phyloP scores from a whole-genome alignment of 805 yeast species.

The Torulaspora maleeae region DNA sequence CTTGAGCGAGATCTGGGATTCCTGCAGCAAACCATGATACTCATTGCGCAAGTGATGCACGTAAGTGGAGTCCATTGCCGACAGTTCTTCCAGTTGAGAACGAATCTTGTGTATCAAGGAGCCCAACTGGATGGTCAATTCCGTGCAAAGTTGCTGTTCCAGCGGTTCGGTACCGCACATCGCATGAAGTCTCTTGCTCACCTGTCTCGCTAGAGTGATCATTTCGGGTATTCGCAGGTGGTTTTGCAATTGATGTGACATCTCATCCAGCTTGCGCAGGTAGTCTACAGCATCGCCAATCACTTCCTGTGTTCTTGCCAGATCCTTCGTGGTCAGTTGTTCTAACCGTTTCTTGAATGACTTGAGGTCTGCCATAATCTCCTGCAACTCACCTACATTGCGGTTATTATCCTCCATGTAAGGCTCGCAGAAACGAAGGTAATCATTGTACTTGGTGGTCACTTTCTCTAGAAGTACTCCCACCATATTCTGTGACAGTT shows the following conservation, averaged over 20 bases:
- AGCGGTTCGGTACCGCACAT: conserved; percentile 26
- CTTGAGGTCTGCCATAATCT: conserved; percentile 21
- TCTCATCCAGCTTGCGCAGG: conserved; percentile 25
- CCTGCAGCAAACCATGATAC: conserved; percentile 30
- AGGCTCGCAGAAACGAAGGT: conserved; percentile 25
- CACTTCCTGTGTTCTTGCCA: conserved; percentile 23
- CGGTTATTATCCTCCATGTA: conserved; percentile 23
- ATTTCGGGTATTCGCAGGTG: conserved; percentile 18
- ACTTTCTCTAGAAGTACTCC: conserved; percentile 27
- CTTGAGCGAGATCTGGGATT: conserved; percentile 29
- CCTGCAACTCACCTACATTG: conserved; percentile 22
- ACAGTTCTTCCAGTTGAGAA: conserved; percentile 12
- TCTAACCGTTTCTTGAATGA: conserved; percentile 22
- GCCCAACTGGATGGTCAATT: conserved; percentile 18
- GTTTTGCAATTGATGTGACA: conserved; percentile 17
- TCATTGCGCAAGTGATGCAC: conserved; percentile 30
- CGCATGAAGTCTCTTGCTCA: conserved; percentile 26
- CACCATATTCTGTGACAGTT: conserved; percentile 25
- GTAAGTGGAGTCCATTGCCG: conserved; percentile 26
- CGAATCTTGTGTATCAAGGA: conserved; percentile 11
- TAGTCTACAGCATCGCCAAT: conserved; percentile 28
- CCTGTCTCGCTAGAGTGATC: conserved; percentile 19
- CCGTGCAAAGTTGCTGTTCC: conserved; percentile 19
- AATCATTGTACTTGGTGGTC: conserved; percentile 26
- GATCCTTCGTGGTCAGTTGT: conserved; percentile 20